These are phyloP conservation scores for Russula earlei DNA, from an alignment of 768 basidiomycete species.

Conservation along the genomic window DNA sequence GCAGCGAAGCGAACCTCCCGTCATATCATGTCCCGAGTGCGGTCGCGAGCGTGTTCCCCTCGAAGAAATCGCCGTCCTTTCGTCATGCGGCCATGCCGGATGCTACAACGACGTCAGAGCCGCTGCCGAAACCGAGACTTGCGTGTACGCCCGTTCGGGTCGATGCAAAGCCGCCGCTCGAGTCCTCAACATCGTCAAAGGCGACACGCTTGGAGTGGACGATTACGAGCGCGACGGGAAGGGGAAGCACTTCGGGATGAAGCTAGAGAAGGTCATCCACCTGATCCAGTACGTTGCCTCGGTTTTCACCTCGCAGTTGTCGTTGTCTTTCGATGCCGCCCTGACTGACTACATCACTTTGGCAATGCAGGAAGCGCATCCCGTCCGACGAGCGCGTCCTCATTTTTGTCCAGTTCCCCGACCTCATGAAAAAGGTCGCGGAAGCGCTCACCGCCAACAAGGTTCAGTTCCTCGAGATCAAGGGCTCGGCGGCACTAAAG, in stretches of 20 bases:
- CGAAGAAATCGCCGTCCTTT: conserved; percentile 71
- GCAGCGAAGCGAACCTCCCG: conserved; percentile 49
- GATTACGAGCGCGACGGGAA: conserved; percentile 62
- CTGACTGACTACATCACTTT: too few species aligned
- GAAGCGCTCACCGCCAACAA: conserved; percentile 67
- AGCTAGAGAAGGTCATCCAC: conserved; percentile 66
- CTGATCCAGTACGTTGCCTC: conserved; percentile 55
- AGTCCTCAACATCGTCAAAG: conserved; percentile 73
- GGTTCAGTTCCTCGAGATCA: conserved; percentile 73
- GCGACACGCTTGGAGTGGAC: conserved; percentile 69
- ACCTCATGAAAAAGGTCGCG: conserved; percentile 84
- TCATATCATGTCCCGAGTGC: conserved; percentile 57
- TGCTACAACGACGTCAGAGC: conserved; percentile 64
- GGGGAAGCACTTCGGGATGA: conserved; percentile 74
- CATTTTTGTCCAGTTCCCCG: conserved; percentile 93
- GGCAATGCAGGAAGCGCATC: conserved; percentile 50
- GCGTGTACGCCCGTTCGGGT: conserved; percentile 61
- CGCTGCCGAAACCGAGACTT: conserved; percentile 71
- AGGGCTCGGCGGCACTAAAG: conserved; percentile 63
- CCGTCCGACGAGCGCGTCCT: conserved; percentile 74
- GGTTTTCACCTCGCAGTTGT: not conserved
- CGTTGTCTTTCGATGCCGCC: too few species aligned
- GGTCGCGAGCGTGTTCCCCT: conserved; percentile 45
- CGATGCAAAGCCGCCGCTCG: conserved; percentile 74
- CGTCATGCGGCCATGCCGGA: conserved; percentile 88